Conservation (phyloP, 495 filamentous ascomycete species). For the Aspergillus ellipticus region DNA sequence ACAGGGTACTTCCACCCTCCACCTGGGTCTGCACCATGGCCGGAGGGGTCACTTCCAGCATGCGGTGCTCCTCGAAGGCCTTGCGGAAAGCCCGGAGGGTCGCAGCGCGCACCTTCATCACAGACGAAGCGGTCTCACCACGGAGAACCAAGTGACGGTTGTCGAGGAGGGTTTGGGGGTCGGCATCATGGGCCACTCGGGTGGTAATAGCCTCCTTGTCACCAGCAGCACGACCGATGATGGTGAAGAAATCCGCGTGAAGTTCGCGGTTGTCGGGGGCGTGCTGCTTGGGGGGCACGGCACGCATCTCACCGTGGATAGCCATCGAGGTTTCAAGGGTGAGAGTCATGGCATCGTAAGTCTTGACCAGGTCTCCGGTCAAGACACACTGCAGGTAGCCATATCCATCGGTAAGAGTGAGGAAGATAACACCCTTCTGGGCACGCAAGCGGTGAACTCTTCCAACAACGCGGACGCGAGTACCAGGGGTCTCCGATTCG, state of each 20-base stretch:
- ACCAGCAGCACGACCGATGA: constrained; percentile 79
- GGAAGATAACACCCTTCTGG: constrained; percentile 86
- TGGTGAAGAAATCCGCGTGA: constrained; percentile 88
- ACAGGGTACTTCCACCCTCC: constrained; percentile 92
- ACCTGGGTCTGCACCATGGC: constrained; percentile 99
- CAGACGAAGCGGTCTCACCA: constrained; percentile 78
- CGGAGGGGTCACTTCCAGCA: constrained; percentile 85
- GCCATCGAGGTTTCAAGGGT: constrained; percentile 86
- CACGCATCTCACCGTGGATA: constrained; percentile 83
- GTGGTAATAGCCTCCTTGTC: constrained; percentile 94
- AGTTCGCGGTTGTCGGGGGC: constrained; percentile 89
- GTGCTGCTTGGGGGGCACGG: constrained; percentile 71
- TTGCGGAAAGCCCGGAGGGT: constrained; percentile 80
- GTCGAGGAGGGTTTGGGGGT: constrained; percentile 78
- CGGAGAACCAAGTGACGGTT: constrained; percentile 89
- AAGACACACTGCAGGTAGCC: constrained; percentile 88
- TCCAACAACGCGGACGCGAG: constrained; percentile 77
- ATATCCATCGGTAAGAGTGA: constrained; percentile 84
- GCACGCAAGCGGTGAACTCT: constrained; percentile 78
- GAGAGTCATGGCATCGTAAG: constrained; percentile 85
- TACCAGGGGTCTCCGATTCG: constrained; percentile 56
- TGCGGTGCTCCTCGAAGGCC: constrained; percentile 71
- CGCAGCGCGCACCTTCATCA: constrained; percentile 88
- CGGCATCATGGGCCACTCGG: constrained; percentile 75
- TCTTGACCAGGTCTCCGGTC: constrained; percentile 79